Percentiles rank a stretch among this genome's conserved stretches.
Conservation (phyloP, 345 rosid species). For the Erodium maritimum region DNA sequence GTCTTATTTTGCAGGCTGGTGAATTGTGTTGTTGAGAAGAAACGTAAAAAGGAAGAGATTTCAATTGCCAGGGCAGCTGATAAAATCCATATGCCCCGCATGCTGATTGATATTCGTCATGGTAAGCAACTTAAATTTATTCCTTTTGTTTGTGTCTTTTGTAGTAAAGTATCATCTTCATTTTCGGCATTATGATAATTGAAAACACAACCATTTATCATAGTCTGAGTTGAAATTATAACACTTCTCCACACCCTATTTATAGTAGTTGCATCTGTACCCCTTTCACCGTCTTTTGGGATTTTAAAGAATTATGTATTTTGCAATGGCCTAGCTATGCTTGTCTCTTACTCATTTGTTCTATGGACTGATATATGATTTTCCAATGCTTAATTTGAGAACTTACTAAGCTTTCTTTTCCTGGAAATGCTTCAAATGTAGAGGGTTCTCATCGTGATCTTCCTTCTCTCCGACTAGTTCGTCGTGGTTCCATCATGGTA, state of each 20-base stretch:
- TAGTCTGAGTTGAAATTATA: background rate
- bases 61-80: slow-evolving; percentile 89
- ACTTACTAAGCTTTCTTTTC: slow-evolving; percentile 1
- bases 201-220: background rate
- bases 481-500: slow-evolving; percentile 68
- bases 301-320: background rate
- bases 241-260: too few species aligned
- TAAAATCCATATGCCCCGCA: slow-evolving; percentile 73
- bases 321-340: background rate
- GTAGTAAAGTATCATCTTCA: background rate
- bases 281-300: background rate
- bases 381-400: background rate
- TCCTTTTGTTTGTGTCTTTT: background rate
- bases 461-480: slow-evolving; percentile 63
- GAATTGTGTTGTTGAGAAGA: slow-evolving; percentile 81
- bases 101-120: slow-evolving; percentile 81
- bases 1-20: slow-evolving; percentile 54
- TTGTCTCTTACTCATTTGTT: background rate
- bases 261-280: background rate
- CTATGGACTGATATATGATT: background rate
- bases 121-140: slow-evolving; percentile 34
- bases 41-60: slow-evolving; percentile 43
- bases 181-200: background rate
- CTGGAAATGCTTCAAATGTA: slow-evolving; percentile 17
- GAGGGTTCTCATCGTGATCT: slow-evolving; percentile 91